Evolutionary conservation across 2,329 filamentous ascomycete species (phyloP).

Genomic region (Botrytis paeoniae): DNA sequence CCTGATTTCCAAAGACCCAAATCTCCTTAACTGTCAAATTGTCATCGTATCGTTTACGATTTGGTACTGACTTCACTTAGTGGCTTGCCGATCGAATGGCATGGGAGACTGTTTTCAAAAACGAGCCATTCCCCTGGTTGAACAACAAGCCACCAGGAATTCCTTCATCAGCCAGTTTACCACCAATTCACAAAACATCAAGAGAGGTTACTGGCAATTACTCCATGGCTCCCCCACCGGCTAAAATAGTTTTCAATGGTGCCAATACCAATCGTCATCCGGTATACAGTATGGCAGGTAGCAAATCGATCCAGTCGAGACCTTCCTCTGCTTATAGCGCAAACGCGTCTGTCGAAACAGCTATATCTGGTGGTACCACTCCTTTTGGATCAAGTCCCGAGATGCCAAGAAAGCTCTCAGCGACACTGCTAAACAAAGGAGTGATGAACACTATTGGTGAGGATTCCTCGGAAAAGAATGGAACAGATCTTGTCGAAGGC

Average conservation of each 20-base stretch:
- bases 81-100: slow-evolving; percentile 9
- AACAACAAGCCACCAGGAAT: not conserved
- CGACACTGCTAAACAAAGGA: not conserved
- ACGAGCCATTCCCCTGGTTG: slow-evolving; percentile 6
- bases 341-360: not conserved
- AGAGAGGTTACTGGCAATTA: not conserved
- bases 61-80: not conserved
- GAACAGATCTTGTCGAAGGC: not conserved
- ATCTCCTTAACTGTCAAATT: not conserved
- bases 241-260: not conserved
- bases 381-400: not conserved
- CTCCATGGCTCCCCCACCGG: not conserved
- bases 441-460: not conserved
- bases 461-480: not conserved
- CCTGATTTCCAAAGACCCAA: no score
- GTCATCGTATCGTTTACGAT: not conserved
- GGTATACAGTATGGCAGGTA: not conserved
- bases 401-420: not conserved
- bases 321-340: not conserved
- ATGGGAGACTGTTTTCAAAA: slow-evolving; percentile 5
- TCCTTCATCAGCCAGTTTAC: not conserved
- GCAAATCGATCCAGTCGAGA: not conserved
- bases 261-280: no score
- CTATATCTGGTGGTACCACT: no score
- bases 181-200: not conserved